These are phyloP conservation scores for Aspergillus sp. DNA, from an alignment of 2,329 filamentous ascomycete genomes.

Conservation along the genomic window DNA sequence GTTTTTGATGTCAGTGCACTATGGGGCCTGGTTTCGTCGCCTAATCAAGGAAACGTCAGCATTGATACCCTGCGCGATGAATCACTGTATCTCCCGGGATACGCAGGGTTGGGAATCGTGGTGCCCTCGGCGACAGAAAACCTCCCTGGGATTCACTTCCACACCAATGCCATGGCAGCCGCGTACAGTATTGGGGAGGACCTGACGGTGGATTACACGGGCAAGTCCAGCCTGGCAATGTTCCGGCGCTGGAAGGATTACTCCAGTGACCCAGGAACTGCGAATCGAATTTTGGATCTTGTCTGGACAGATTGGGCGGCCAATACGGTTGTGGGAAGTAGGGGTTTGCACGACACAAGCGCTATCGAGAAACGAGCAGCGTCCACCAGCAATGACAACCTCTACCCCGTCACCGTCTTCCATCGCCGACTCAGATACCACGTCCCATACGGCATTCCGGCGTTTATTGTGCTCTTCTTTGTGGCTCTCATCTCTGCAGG, in stretches of 20 bases:
- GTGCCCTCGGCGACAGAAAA: constrained; percentile 15
- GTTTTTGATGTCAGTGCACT: constrained; percentile 21
- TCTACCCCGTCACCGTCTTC: constrained; percentile 19
- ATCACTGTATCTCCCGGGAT: constrained; percentile 24
- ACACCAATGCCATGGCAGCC: constrained; percentile 13
- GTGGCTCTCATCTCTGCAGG: background rate
- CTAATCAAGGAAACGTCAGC: constrained; percentile 21
- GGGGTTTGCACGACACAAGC: background rate
- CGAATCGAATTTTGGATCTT: constrained; percentile 33
- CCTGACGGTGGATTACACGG: constrained; percentile 23
- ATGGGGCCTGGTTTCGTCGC: constrained; percentile 33
- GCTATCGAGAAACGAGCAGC: background rate
- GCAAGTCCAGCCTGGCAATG: constrained; percentile 31
- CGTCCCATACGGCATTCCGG: constrained; percentile 25
- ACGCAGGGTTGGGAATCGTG: constrained; percentile 4
- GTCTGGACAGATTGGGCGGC: constrained; percentile 40
- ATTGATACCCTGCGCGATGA: constrained; percentile 24
- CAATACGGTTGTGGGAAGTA: constrained; percentile 35
- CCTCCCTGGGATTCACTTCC: constrained; percentile 27
- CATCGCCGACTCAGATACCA: constrained; percentile 23
- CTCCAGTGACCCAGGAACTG: constrained; percentile 14
- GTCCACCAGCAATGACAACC: constrained; percentile 4
- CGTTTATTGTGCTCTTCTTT: constrained; percentile 10
- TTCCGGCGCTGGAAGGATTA: constrained; percentile 34
- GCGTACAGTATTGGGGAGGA: constrained; percentile 8